Conservation (phyloP, 257 asterid species). For the Prunella vulgaris region DNA sequence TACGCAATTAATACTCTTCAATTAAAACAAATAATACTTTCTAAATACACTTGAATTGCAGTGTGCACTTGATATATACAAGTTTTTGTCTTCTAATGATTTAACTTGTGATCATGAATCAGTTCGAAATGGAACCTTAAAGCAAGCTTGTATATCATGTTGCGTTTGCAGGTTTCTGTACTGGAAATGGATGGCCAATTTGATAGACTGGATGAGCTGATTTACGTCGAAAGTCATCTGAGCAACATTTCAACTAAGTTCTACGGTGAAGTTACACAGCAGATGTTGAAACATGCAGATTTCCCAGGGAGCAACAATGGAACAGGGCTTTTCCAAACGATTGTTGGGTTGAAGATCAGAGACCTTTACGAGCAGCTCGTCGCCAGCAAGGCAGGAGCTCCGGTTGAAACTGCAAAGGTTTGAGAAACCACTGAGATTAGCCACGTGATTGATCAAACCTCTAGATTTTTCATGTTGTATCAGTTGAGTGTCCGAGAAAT, state of each 20-base stretch:
- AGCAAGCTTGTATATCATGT: not conserved
- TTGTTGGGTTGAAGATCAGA: conserved; percentile 82
- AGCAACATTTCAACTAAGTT: conserved; percentile 91
- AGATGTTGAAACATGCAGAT: conserved; percentile 89
- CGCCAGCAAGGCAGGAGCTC: conserved; percentile 47
- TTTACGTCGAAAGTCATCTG: conserved; percentile 90
- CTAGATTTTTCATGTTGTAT: conserved; percentile 25
- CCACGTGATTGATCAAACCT: conserved; percentile 12
- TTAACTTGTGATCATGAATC: not conserved
- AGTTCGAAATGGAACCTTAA: not conserved
- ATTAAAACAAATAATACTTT: not conserved
- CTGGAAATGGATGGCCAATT: conserved; percentile 98
- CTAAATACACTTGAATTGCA: no score
- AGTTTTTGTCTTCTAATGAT: not conserved
- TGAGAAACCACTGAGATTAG: conserved; percentile 25
- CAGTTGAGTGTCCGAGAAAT: conserved; percentile 30
- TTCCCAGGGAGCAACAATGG: conserved; percentile 99
- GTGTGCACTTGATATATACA: no score
- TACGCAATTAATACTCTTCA: not conserved
- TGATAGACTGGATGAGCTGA: conserved; percentile 91
- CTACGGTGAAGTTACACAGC: conserved; percentile 98
- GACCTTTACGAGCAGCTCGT: conserved; percentile 86
- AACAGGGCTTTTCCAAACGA: conserved; percentile 94
- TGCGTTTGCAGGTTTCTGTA: conserved; percentile 62
- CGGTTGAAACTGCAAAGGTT: conserved; percentile 65